Evolutionary conservation across 1,284 basidiomycete genomes (phyloP).

Genomic region (Retiboletus flavoniger): DNA sequence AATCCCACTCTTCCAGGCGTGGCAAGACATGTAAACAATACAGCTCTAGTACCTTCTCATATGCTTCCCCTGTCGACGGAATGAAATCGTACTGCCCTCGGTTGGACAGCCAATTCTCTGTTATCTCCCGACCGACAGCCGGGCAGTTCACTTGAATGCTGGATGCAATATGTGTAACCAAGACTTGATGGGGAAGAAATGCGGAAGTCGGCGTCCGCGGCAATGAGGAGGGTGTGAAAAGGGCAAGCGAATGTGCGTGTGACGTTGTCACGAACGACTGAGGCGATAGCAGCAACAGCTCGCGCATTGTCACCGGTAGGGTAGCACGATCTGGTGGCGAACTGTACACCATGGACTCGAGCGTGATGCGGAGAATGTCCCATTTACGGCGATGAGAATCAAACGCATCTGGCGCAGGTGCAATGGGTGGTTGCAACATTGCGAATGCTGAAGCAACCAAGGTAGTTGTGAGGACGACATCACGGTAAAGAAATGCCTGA

Average conservation of each 20-base stretch:
- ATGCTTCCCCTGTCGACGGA: slow-evolving; percentile 47
- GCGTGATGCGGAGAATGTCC: slow-evolving; percentile 79
- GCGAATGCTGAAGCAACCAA: slow-evolving; percentile 68
- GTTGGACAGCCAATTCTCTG: slow-evolving; percentile 73
- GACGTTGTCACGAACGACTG: slow-evolving; percentile 55
- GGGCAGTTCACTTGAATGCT: slow-evolving; percentile 65
- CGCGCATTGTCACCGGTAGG: slow-evolving; percentile 51
- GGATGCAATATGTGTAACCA: slow-evolving; percentile 66
- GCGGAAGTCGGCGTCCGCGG: slow-evolving; percentile 45
- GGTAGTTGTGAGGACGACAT: slow-evolving; percentile 60
- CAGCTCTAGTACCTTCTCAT: slow-evolving; percentile 70
- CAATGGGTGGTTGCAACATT: slow-evolving; percentile 51
- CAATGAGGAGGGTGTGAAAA: slow-evolving; percentile 57
- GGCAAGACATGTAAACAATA: slow-evolving; percentile 73
- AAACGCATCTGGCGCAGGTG: slow-evolving; percentile 43
- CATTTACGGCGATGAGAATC: slow-evolving; percentile 67
- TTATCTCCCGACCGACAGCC: slow-evolving; percentile 58
- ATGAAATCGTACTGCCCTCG: slow-evolving; percentile 40
- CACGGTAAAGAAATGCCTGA: slow-evolving; percentile 70
- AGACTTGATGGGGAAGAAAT: slow-evolving; percentile 64
- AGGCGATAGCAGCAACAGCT: slow-evolving; percentile 55
- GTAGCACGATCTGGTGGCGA: slow-evolving; percentile 48
- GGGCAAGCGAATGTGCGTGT: slow-evolving; percentile 59
- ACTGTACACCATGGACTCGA: slow-evolving; percentile 70
- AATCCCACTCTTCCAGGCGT: slow-evolving; percentile 72